Evolutionary conservation across 1,139 yeast species (phyloP).

Genomic region (Yamadazyma atlantica): DNA sequence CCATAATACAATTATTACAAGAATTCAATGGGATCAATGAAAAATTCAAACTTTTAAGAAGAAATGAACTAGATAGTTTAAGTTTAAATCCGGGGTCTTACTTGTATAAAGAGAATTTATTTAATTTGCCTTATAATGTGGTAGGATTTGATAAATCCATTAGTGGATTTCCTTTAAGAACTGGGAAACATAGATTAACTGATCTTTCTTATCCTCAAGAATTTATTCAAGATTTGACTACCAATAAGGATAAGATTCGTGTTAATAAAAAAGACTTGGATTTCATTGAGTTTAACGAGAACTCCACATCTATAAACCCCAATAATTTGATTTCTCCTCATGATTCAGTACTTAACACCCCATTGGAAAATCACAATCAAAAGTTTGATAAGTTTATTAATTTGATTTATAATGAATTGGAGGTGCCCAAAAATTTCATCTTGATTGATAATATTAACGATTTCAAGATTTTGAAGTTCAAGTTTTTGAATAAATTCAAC

Average conservation of each 20-base stretch:
- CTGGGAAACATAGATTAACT: conserved; percentile 21
- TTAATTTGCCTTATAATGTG: conserved; percentile 40
- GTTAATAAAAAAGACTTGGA: conserved; percentile 41
- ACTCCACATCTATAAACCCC: conserved; percentile 15
- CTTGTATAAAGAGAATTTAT: conserved; percentile 30
- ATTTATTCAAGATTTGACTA: conserved; percentile 40
- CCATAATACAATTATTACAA: conserved; percentile 31
- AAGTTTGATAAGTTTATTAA: conserved; percentile 11
- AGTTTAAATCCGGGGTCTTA: conserved; percentile 29
- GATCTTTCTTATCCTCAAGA: conserved; percentile 35
- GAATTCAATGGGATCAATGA: conserved; percentile 37
- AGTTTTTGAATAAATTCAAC: conserved; percentile 20
- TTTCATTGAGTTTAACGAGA: conserved; percentile 32
- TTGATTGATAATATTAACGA: conserved; percentile 27
- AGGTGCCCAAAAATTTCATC: conserved; percentile 30
- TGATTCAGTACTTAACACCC: conserved; percentile 1
- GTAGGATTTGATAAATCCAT: conserved; percentile 44
- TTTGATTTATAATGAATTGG: conserved; percentile 23
- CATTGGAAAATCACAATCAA: conserved; percentile 2
- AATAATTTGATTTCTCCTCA: conserved; percentile 11
- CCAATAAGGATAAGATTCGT: conserved; percentile 30
- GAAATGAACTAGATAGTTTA: conserved; percentile 34
- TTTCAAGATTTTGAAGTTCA: conserved; percentile 28
- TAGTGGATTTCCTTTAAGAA: conserved; percentile 40
- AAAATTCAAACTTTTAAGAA: conserved; percentile 36